Evolutionary conservation across 2,329 filamentous ascomycete genomes (phyloP), one percentile per base, ranked within the genome.

Genomic region (Exophiala oligosperma): DNA sequence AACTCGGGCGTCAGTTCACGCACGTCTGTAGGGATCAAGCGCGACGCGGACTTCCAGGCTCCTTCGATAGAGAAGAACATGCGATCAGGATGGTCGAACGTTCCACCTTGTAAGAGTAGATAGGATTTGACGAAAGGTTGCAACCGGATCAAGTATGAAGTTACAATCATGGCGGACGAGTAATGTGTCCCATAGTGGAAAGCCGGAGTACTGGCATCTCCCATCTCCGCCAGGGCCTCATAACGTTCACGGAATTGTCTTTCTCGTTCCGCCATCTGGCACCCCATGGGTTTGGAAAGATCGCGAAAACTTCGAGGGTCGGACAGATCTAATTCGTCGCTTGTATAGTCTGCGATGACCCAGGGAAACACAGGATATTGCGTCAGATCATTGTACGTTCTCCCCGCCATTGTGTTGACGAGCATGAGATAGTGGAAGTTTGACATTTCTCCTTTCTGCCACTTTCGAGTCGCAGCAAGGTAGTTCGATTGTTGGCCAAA

Each of bases 401-500:
- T 83, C 2, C 94, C 94, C 28, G 95, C 95, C 83, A 99, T 91
- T 0, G 94, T 97, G 70, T 99, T 99, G 69, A 99, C 87, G 60
- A 97, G 86, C 93, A 99, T 99, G 37, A 99, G 83, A 70, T 99
- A 99, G 73, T 97, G 92, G 68, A 99, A 99, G 72, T 99, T 99
- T 12, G 93, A 97, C 50, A 97, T 91, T 69, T 99, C 94, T 11
- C 95, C 94, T 70, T 87, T 89, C 59, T 94, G 84, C 94, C 94
- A 99, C 71, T 87, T 88, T 64, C 89, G 88, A 68, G 94, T 96
- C 7, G 91, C 87, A 8, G 92, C 90, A 64, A 92, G 92, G 72
- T 89, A 89, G 0, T 90, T 84, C 0, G 86, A 87, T 24, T 91
- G 84, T 23, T 91, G 84, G 63, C 92, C 91, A 78, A 99, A 97